A percentile compares a stretch with the other conserved stretches of the same genome.
Conservation (phyloP, 257 asterid genomes). For the Linderniella brevidens region DNA sequence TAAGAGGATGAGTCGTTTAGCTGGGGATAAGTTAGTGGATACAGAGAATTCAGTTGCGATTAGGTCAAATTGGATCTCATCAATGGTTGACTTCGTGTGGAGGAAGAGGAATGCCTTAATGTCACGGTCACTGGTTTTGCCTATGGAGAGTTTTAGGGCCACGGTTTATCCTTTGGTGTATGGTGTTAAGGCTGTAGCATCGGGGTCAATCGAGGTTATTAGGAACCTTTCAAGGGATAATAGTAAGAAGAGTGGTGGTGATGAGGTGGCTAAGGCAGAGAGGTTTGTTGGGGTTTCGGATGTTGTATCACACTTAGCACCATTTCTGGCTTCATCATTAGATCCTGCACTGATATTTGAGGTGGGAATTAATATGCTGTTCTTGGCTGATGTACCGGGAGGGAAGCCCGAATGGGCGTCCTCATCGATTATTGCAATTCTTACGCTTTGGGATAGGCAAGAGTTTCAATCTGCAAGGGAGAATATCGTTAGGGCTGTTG, state of each 20-base stretch:
- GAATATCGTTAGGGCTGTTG: conserved; percentile 90
- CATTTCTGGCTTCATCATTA: conserved; percentile 73
- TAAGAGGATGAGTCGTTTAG: conserved; percentile 84
- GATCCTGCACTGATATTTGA: conserved; percentile 88
- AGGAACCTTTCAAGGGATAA: conserved; percentile 63
- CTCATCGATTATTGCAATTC: conserved; percentile 79
- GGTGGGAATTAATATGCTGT: conserved; percentile 89
- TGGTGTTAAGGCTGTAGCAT: conserved; percentile 77
- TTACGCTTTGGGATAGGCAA: conserved; percentile 94
- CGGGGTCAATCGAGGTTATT: conserved; percentile 74
- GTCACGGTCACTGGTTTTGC: conserved; percentile 66
- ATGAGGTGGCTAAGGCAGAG: conserved; percentile 43
- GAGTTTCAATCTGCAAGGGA: conserved; percentile 88
- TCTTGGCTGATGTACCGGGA: conserved; percentile 96
- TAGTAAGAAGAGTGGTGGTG: conserved; percentile 12
- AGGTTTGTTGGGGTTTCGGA: conserved; percentile 84
- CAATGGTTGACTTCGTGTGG: conserved; percentile 85
- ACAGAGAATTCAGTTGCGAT: conserved; percentile 88
- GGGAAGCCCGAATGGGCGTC: conserved; percentile 99
- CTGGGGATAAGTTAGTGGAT: conserved; percentile 87
- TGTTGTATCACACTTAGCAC: conserved; percentile 81
- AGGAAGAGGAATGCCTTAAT: conserved; percentile 56
- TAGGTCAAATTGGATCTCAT: conserved; percentile 76
- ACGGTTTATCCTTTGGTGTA: conserved; percentile 70
- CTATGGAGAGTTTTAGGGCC: conserved; percentile 78